Conservation (phyloP, 1,139 yeast genomes). For the Candida pseudoviswanathii region DNA sequence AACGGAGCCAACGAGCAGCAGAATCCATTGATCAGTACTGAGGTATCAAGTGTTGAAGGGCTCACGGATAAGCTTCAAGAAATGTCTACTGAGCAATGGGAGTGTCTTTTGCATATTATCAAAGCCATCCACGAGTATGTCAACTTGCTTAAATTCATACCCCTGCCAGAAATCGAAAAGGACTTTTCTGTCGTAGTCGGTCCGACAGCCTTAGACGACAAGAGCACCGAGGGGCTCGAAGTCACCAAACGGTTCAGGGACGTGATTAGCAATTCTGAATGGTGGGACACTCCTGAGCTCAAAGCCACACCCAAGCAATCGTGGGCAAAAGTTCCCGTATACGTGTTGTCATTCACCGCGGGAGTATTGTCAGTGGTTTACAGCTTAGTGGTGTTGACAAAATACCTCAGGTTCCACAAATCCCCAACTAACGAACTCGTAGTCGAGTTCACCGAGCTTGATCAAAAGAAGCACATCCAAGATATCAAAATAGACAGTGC, state of each 20-base stretch:
- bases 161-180: conserved; percentile 19
- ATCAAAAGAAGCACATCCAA: conserved; percentile 7
- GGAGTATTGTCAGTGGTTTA: conserved; percentile 28
- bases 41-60: conserved; percentile 21
- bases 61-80: conserved; percentile 20
- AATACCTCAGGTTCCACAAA: conserved; percentile 20
- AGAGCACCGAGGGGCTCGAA: neutral
- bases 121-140: conserved; percentile 17
- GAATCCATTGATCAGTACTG: conserved; percentile 18
- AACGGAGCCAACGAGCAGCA: neutral
- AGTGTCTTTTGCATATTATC: conserved; percentile 19
- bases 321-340: conserved; percentile 45
- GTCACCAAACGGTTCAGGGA: conserved; percentile 6
- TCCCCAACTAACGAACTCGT: conserved; percentile 8
- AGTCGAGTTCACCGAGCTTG: conserved; percentile 13
- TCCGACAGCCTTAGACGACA: conserved; percentile 10
- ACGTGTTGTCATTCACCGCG: conserved; percentile 27
- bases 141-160: conserved; percentile 20
- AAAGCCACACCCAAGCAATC: conserved; percentile 28
- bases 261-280: conserved; percentile 13
- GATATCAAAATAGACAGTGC: conserved; percentile 9
- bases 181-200: conserved; percentile 14
- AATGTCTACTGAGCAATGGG: conserved; percentile 23
- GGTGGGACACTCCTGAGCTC: conserved; percentile 29
- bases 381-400: conserved; percentile 29